A percentile compares a stretch with the other conserved stretches of the same genome.
phyloP scores from a whole-genome alignment of 2,329 filamentous ascomycete species.

The Arachnopeziza araneosa region DNA sequence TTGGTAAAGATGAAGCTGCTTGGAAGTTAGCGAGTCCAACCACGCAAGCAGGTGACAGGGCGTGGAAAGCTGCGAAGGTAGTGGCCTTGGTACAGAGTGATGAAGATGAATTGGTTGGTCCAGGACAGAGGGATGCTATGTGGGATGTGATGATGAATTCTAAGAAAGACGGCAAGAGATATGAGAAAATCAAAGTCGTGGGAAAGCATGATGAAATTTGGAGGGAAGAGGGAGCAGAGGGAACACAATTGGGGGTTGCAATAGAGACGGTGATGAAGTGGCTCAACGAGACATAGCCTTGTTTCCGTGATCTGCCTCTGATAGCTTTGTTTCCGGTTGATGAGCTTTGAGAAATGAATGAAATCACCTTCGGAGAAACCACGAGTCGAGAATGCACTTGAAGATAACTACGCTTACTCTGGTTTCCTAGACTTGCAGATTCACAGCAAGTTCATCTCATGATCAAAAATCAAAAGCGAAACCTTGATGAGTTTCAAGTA shows the following conservation, averaged over 20 bases:
- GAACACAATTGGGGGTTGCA: not conserved
- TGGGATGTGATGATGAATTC: not conserved
- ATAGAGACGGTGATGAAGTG: not conserved
- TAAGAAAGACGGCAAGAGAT: not conserved
- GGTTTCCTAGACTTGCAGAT: no score
- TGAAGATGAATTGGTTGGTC: conserved; percentile 36
- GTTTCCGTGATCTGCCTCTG: no score
- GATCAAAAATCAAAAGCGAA: no score
- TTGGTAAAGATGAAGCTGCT: conserved; percentile 39
- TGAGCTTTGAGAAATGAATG: no score
- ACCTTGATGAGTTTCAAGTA: no score
- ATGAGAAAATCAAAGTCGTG: not conserved
- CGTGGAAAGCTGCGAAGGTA: conserved; percentile 7
- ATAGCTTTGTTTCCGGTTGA: no score
- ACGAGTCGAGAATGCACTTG: no score
- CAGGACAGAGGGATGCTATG: conserved; percentile 24
- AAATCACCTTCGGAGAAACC: no score
- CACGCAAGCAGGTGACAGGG: not conserved
- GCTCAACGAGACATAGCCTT: no score
- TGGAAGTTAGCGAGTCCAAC: conserved; percentile 44
- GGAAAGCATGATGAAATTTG: not conserved
- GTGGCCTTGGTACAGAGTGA: conserved; percentile 30
- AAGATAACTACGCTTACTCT: no score
- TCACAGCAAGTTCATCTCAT: no score
- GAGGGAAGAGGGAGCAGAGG: not conserved